Evolutionary conservation across 768 basidiomycete genomes (phyloP), one percentile per base, ranked within the genome.

Genomic region (Lentinula lateritia): DNA sequence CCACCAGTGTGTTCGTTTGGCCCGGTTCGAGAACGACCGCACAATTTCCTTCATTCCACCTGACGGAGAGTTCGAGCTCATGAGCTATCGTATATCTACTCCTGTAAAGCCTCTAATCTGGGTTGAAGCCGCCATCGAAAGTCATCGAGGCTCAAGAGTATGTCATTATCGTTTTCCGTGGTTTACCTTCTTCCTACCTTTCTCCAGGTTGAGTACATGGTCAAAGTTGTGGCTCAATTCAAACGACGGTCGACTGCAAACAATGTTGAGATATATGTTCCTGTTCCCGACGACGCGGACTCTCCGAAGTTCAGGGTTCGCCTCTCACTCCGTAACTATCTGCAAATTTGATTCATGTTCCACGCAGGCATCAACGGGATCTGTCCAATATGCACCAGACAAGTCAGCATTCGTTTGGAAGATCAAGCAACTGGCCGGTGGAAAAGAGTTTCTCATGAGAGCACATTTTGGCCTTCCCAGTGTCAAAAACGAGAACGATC

Each of bases 371-470:
- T 89, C 95, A 15, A 95, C 94, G 12, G 97, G 97, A 3, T 90
- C 87, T 23, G 97, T 98, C 2, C 94, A 97, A 64, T 98, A 99
- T 70, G 95, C 91, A 1, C 97, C 96, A 0, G 97, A 99, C 72
- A 98, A 98, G 74, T 93, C 93, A 16, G 94, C 95, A 2, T 98
- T 98, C 69, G 92, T 98, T 1, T 98, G 97, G 97, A 98, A 98
- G 76, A 98, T 99, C 75, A 98, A 98, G 73, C 93, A 96, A 71
- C 83, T 99, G 0, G 95, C 93, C 5, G 97, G 97, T 5, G 93
- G 93, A 41, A 86, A 93, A 42, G 97, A 99, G 71, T 98, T 95
- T 76, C 81, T 98, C 59, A 98, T 98, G 96, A 83, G 97, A 10
- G 97, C 97, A 0, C 97, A 98, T 71, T 98, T 98, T 72, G 95